Base-by-base conservation (phyloP, 2,329 filamentous ascomycete species). In the Diaporthe citriasiana region DNA sequence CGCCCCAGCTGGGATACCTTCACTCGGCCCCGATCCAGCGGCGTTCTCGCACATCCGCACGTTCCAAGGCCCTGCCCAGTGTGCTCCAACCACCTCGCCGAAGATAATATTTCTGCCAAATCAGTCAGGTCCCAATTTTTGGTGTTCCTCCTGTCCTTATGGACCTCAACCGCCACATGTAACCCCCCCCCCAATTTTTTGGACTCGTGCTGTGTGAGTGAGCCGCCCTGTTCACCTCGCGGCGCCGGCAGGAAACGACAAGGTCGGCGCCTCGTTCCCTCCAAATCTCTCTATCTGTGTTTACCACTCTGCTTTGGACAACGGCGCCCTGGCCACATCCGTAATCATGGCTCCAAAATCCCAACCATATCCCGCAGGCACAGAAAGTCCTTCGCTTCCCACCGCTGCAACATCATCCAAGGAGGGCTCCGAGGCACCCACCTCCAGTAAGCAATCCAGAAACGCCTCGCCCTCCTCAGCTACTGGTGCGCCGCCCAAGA, bases 281-380 rank as follows among this genome's bases (percentile, higher is more conserved):
- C 65, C 19, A 42, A 7, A 33, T 59, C 56, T 60, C 40, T 13
- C 59, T n/a, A 15, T 33, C 59, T 33, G 40, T 15, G 25, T 9
- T 53, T 27, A 22, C 35, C 42, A 51, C 30, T 55, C 51, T 27
- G 25, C 22, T 51, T 50, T 47, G 71, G 72, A 63, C 71, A 33
- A 74, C 71, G 72, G 63, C 68, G 53, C 47, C 30, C 38, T 38
- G 53, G 33, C 45, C 73, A 65, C 63, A 71, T n/a, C 70, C 74
- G 30, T 71, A 76, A 74, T 75, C 77, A 82, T 81, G 80, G 77
- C 79, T 85, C 77, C 84, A 83, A 78, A 85, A 86, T 69, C 85
- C 50, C 79, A 80, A 75, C 69, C 72, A 72, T 73, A 77, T 74
- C 77, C 74, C 76, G 77, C 73, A 69, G 77, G 77, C 76, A 76